These are phyloP conservation scores for Solanum habrochaites DNA, from an alignment of 257 asterid genomes.

Conservation along the genomic window DNA sequence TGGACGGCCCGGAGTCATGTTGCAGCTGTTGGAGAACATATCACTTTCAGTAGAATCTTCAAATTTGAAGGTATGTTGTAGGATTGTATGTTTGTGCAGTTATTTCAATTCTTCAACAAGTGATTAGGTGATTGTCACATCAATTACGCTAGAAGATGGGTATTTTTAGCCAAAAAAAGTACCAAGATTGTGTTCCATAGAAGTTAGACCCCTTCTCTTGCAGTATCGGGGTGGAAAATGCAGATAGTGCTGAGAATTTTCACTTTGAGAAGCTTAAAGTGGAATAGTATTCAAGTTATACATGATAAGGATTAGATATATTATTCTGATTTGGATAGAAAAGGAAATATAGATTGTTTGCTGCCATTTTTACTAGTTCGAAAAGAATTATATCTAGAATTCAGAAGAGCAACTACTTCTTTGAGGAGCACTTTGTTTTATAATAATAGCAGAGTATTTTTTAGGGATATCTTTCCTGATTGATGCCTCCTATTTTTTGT, in stretches of 20 bases:
- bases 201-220: not conserved
- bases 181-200: not conserved
- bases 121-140: not conserved
- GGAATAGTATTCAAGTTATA: not conserved
- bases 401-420: not conserved
- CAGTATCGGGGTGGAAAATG: not conserved
- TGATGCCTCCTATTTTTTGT: not conserved
- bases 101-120: not conserved
- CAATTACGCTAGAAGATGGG: not conserved
- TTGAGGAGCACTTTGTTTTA: not conserved
- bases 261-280: not conserved
- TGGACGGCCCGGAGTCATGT: slow-evolving; percentile 56
- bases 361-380: not conserved
- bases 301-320: not conserved
- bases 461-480: not conserved
- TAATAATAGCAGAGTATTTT: not conserved
- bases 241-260: not conserved
- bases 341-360: not conserved
- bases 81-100: not conserved
- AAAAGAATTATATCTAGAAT: not conserved
- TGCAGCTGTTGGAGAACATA: slow-evolving; percentile 69
- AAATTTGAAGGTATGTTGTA: slow-evolving; percentile 39
- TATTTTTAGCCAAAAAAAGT: not conserved
- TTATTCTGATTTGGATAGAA: not conserved
- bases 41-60: slow-evolving; percentile 39